These are phyloP conservation scores for Martensiomyces pterosporus DNA, from an alignment of 192 early-diverging fungal genomes.

Conservation along the genomic window DNA sequence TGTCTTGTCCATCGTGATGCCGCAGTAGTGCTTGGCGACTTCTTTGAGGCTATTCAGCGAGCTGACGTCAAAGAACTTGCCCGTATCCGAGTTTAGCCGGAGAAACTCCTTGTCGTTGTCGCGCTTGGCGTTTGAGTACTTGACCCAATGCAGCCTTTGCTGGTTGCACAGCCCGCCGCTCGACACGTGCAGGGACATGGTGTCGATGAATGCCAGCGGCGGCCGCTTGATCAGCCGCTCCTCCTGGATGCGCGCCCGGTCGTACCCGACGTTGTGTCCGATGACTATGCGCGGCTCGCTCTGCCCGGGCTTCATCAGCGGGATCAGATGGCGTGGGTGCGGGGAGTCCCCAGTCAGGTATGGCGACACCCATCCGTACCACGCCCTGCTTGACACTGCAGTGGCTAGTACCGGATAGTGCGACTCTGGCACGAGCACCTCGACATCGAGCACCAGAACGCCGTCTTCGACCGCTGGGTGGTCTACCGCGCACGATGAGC, in stretches of 20 bases:
- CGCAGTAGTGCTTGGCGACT: constrained; percentile 76
- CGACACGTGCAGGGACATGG: constrained; percentile 89
- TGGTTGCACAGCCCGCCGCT: constrained; percentile 85
- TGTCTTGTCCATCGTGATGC: constrained; percentile 62
- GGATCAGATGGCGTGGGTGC: constrained; percentile 58
- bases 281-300: constrained; percentile 57
- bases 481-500: constrained; percentile 33
- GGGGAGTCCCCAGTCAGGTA: constrained; percentile 53
- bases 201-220: constrained; percentile 74
- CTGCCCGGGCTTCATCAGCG: constrained; percentile 51
- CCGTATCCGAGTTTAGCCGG: constrained; percentile 44
- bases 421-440: constrained; percentile 65
- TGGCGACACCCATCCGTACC: constrained; percentile 96
- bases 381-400: constrained; percentile 65
- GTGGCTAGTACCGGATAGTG: constrained; percentile 78
- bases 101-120: constrained; percentile 48
- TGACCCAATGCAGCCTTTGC: constrained; percentile 78
- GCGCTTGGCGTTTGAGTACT: constrained; percentile 57
- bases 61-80: constrained; percentile 51
- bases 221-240: constrained; percentile 70
- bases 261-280: constrained; percentile 92
- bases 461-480: constrained; percentile 55
- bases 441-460: constrained; percentile 81
- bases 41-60: constrained; percentile 71
- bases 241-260: constrained; percentile 81